Base-by-base conservation (phyloP, 129 eudicot genomes). In the Arctium minus region DNA sequence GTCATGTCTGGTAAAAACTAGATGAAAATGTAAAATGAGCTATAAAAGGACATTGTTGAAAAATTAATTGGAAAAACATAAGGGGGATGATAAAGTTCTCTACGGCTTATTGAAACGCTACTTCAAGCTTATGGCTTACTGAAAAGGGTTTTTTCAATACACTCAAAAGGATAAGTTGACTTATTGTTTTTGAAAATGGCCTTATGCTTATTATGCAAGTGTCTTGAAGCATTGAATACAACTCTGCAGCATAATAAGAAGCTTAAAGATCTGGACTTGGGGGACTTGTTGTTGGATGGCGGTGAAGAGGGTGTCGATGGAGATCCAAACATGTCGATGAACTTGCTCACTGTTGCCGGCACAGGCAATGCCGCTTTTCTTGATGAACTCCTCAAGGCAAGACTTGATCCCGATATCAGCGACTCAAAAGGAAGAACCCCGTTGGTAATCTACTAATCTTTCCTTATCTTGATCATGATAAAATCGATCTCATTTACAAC, bases 331-430 rank as follows among this genome's bases (percentile, higher is more conserved):
- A 91, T 94, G 93, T 89, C 96, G 8, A 85, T 92, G 70, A 94
- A 92, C 87, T 85, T 94, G 87, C 86, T 92, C 13, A 89, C 95
- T 10, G 96, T 91, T 83, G 92, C 97, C 17, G 85, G 89, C 15
- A 94, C 98, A 2, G 98, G 98, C 17, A 94, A 94, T 83, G 95
- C 94, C 48, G 96, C 97, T 13, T 92, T 94, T 83, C 96, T 94
- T 69, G 94, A 90, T 74, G 97, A 92, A 88, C 97, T 94, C 81
- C 96, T 94, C 15, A 94, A 89, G 79, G 97, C 94, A 39, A 88
- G 91, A 64, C 78, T 94, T 22, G 98, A 94, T 56, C 98, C 98
- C 8, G 91, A 94, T 81, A 88, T 89, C 36, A 90, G 97, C 32
- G 97, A 92, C 81, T 89, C 94, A 74, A 89, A 88, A 84, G 98